Conservation (phyloP, 2,329 filamentous ascomycete species). For the Aspergillus tamarii region DNA sequence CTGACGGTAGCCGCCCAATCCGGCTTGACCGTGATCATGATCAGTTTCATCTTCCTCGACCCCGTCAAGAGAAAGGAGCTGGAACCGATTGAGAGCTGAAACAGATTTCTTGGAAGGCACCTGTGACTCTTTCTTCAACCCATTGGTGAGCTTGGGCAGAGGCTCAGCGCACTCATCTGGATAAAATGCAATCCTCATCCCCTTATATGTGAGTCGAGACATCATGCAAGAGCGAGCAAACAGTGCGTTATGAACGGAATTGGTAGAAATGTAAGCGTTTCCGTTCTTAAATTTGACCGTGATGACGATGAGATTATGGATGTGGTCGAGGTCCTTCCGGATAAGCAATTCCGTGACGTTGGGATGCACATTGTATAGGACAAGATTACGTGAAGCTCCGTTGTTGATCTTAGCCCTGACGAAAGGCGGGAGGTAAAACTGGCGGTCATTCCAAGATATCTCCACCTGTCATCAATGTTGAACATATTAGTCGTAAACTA, state of each 20-base stretch:
- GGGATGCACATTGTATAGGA: slow-evolving; percentile 64
- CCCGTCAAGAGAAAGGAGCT: slow-evolving; percentile 59
- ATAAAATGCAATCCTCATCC: slow-evolving; percentile 70
- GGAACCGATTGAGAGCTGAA: slow-evolving; percentile 61
- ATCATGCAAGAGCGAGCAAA: slow-evolving; percentile 80
- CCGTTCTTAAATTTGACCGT: slow-evolving; percentile 62
- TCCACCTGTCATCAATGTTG: slow-evolving; percentile 57
- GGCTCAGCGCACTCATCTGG: slow-evolving; percentile 72
- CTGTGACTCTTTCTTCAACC: slow-evolving; percentile 31
- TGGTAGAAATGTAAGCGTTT: slow-evolving; percentile 72
- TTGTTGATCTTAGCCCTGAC: slow-evolving; percentile 65
- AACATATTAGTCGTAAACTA: not conserved
- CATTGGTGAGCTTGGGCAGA: slow-evolving; percentile 45
- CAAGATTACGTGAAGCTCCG: slow-evolving; percentile 74
- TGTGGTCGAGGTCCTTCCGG: slow-evolving; percentile 76
- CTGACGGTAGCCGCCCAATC: slow-evolving; percentile 14
- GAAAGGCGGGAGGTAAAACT: slow-evolving; percentile 67
- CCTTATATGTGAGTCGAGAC: slow-evolving; percentile 67
- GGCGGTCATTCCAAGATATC: slow-evolving; percentile 70
- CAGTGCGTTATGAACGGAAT: slow-evolving; percentile 74
- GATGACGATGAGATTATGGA: slow-evolving; percentile 76
- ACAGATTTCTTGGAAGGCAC: slow-evolving; percentile 38
- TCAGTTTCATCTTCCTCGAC: slow-evolving; percentile 39
- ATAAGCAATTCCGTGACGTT: slow-evolving; percentile 66
- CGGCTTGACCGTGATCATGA: slow-evolving; percentile 24